phyloP scores from a whole-genome alignment of 495 filamentous ascomycete genomes.

The Daldinia childiae region DNA sequence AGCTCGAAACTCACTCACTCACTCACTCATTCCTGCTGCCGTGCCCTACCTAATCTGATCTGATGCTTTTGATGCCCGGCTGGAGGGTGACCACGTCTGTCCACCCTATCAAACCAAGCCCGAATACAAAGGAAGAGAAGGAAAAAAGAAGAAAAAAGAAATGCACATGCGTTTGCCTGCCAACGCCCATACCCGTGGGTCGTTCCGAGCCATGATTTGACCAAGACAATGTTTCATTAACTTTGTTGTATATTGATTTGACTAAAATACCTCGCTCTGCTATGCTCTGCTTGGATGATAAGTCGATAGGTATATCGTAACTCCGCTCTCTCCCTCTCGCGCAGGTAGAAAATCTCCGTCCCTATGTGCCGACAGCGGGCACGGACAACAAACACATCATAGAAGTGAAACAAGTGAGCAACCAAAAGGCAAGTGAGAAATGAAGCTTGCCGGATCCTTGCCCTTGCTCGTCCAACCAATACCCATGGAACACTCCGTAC shows the following conservation, averaged over 20 bases:
- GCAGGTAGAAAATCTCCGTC: neutral
- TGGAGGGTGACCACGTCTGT: constrained; percentile 25
- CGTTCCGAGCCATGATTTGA: neutral
- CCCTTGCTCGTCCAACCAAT: constrained; percentile 34
- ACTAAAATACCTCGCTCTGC: constrained; percentile 17
- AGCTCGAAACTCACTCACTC: neutral
- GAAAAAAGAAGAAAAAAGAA: neutral
- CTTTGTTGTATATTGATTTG: constrained; percentile 27
- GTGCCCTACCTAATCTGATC: neutral
- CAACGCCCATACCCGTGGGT: constrained; percentile 6
- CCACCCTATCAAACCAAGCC: neutral
- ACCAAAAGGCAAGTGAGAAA: constrained; percentile 11
- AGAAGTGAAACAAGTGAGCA: constrained; percentile 14
- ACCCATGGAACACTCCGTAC: constrained; percentile 33
- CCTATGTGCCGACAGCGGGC: neutral
- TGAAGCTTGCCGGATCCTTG: constrained; percentile 24
- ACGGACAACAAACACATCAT: constrained; percentile 3
- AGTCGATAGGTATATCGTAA: constrained; percentile 31
- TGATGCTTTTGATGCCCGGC: constrained; percentile 7
- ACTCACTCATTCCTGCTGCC: neutral
- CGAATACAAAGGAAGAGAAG: neutral
- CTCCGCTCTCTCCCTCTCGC: neutral
- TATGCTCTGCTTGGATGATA: constrained; percentile 15
- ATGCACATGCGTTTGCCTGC: neutral
- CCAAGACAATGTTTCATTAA: constrained; percentile 19